Conservation (phyloP, 331 rosid species). For the Arachis monticola region DNA sequence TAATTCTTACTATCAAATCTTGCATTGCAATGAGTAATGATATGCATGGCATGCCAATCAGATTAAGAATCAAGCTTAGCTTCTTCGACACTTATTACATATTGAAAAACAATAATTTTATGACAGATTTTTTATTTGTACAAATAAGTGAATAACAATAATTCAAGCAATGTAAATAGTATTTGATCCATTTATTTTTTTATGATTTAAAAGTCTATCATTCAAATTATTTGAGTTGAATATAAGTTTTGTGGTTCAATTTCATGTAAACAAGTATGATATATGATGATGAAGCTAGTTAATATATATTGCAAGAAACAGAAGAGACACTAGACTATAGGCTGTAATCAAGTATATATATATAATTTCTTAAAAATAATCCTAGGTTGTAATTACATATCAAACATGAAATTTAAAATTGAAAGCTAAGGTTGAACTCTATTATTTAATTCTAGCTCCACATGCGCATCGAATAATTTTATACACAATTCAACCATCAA, state of each 20-base stretch:
- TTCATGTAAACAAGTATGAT: too few relatives aligned
- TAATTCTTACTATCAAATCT: conserved; percentile 4
- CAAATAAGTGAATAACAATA: too few relatives aligned
- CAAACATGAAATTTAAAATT: not conserved
- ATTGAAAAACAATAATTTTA: not conserved
- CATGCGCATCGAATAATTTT: not conserved
- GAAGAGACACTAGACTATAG: not conserved
- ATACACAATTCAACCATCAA: not conserved
- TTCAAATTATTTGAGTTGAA: too few relatives aligned
- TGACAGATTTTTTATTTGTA: too few relatives aligned
- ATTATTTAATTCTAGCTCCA: not conserved
- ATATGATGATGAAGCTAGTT: too few relatives aligned
- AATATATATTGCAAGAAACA: too few relatives aligned
- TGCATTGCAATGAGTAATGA: not conserved
- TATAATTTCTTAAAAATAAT: not conserved
- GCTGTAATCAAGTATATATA: not conserved
- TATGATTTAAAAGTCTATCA: not conserved
- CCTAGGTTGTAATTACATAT: not conserved
- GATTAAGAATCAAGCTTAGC: not conserved
- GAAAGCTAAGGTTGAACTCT: not conserved
- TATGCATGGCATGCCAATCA: not conserved
- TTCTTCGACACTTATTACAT: not conserved
- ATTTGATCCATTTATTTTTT: not conserved
- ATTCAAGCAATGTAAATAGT: not conserved
- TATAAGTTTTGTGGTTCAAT: too few relatives aligned